phyloP scores from a whole-genome alignment of 345 rosid genomes.

The Brassica napus region Da-Ae NC_063443.1:16427501-16428000 shows the following conservation, averaged over 20 bases:
- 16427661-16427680: not conserved
- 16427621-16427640: not conserved
- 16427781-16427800: slow-evolving; percentile 44
- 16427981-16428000: slow-evolving; percentile 89
- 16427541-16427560: not conserved
- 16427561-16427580: not conserved
- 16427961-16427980: slow-evolving; percentile 75
- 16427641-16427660: not conserved
- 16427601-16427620: not conserved
- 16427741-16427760: not conserved
- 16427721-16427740: too few species aligned
- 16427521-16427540: too few species aligned
- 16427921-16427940: slow-evolving; percentile 86
- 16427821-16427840: slow-evolving; percentile 82
- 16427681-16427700: not conserved
- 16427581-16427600: not conserved
- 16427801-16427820: slow-evolving; percentile 71
- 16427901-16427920: slow-evolving; percentile 94
- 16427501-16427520: not conserved
- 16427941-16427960: slow-evolving; percentile 77
- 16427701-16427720: not conserved
- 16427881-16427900: slow-evolving; percentile 91
- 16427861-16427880: slow-evolving; percentile 87
- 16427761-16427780: not conserved
- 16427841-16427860: slow-evolving; percentile 96